Evolutionary conservation across 768 basidiomycete species (phyloP).

Genomic region (Leccinum incarnatum): DNA sequence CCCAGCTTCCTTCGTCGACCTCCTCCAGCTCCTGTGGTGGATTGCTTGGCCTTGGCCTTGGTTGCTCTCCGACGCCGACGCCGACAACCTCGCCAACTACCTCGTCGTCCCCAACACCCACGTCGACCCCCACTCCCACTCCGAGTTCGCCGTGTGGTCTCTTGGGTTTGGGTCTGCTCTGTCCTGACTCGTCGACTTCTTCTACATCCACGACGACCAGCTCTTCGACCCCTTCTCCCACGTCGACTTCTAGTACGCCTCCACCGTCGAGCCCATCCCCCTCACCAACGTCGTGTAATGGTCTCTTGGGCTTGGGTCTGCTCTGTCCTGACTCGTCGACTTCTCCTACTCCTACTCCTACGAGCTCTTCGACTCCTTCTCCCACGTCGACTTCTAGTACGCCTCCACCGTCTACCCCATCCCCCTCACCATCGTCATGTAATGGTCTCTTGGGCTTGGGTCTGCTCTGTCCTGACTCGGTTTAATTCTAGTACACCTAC

Average conservation of each 20-base stretch:
- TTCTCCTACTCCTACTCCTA: neutral
- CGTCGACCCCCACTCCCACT: neutral
- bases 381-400: neutral
- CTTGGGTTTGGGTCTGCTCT: neutral
- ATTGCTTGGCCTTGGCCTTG: constrained; percentile 19
- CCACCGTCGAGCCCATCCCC: neutral
- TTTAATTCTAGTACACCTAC: neutral
- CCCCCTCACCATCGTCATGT: neutral
- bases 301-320: neutral
- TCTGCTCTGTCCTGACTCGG: neutral
- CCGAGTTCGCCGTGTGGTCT: neutral
- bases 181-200: neutral
- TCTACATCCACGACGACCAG: neutral
- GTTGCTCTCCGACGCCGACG: constrained; percentile 10
- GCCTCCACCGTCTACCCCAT: neutral
- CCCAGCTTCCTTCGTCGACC: neutral
- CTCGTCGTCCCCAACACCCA: neutral
- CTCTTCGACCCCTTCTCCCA: neutral
- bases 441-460: neutral
- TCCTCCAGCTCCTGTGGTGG: constrained; percentile 15
- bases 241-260: neutral
- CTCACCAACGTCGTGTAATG: neutral
- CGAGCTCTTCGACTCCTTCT: neutral
- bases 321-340: neutral
- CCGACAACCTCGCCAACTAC: neutral